Evolutionary conservation across 2,329 filamentous ascomycete genomes (phyloP).

Genomic region (Microsporum audouinii): DNA sequence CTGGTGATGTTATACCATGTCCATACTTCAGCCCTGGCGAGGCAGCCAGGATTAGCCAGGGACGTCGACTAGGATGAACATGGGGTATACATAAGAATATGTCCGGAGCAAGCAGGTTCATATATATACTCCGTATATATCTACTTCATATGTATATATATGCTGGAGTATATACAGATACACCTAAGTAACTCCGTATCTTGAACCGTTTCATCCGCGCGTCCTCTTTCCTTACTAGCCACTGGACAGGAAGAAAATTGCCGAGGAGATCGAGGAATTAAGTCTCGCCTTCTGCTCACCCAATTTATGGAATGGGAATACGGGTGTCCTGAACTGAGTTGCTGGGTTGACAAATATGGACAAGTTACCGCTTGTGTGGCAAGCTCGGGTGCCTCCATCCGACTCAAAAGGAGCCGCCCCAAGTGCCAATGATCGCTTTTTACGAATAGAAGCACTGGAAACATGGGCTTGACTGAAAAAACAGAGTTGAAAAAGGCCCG

Average conservation of each 20-base stretch:
- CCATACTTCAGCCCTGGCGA: neutral
- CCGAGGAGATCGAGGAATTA: neutral
- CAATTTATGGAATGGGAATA: neutral
- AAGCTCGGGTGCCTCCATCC: constrained; percentile 1
- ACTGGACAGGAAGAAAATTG: neutral
- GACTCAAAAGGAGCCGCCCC: constrained; percentile 4
- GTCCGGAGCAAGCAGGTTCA: neutral
- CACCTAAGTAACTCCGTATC: neutral
- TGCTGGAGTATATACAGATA: neutral
- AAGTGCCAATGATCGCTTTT: constrained; percentile 2
- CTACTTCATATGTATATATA: neutral
- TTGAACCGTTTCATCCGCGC: constrained; percentile 2
- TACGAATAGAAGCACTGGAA: neutral
- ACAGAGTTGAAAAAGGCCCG: constrained; percentile 2
- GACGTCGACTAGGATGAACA: neutral
- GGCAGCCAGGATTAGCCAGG: neutral
- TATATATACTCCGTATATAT: neutral
- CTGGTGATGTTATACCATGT: neutral
- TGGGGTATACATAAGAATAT: neutral
- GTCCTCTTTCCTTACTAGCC: neutral
- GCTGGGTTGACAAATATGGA: neutral
- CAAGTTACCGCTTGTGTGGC: constrained; percentile 5
- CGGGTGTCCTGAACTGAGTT: neutral
- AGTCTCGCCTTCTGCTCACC: neutral
- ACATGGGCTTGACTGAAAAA: neutral